Percentiles rank a stretch among this genome's conserved stretches.
Evolutionary conservation across 1,284 basidiomycete genomes (phyloP).

Genomic region (Porphyrellus sp.): DNA sequence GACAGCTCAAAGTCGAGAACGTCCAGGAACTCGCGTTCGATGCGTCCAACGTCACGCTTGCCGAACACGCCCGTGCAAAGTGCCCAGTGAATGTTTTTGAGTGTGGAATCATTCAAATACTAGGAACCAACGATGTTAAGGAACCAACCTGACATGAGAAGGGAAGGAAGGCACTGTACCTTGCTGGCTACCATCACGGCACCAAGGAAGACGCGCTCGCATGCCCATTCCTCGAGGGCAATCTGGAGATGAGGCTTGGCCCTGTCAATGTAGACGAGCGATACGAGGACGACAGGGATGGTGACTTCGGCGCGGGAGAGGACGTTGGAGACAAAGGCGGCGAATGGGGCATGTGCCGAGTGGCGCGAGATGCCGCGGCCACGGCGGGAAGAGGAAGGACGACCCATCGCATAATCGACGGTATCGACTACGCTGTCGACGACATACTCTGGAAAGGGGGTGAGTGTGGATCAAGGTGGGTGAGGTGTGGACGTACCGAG

Average conservation of each 20-base stretch:
- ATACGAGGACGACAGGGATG: slow-evolving; percentile 57
- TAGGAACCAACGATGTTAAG: slow-evolving; percentile 29
- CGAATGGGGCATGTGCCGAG: slow-evolving; percentile 53
- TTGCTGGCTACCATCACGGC: slow-evolving; percentile 71
- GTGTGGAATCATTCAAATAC: slow-evolving; percentile 72
- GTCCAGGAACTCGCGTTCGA: slow-evolving; percentile 74
- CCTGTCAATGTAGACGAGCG: slow-evolving; percentile 68
- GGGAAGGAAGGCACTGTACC: slow-evolving; percentile 39
- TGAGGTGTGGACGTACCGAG: slow-evolving; percentile 49
- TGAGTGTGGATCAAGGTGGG: not conserved
- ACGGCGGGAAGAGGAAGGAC: slow-evolving; percentile 50
- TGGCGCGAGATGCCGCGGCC: slow-evolving; percentile 48
- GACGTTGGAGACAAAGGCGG: slow-evolving; percentile 60
- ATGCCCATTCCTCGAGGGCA: slow-evolving; percentile 74
- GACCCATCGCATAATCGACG: slow-evolving; percentile 68
- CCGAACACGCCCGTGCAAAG: slow-evolving; percentile 75
- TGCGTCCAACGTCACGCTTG: slow-evolving; percentile 71
- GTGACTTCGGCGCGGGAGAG: slow-evolving; percentile 66
- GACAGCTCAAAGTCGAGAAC: slow-evolving; percentile 70
- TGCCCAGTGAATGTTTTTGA: slow-evolving; percentile 77
- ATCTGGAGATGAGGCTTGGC: slow-evolving; percentile 72
- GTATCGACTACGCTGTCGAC: slow-evolving; percentile 65
- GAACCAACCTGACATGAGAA: slow-evolving; percentile 17
- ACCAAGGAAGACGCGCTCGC: slow-evolving; percentile 72
- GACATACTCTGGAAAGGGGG: slow-evolving; percentile 53